phyloP scores from a whole-genome alignment of 805 yeast genomes.

The Candida orba region DNA sequence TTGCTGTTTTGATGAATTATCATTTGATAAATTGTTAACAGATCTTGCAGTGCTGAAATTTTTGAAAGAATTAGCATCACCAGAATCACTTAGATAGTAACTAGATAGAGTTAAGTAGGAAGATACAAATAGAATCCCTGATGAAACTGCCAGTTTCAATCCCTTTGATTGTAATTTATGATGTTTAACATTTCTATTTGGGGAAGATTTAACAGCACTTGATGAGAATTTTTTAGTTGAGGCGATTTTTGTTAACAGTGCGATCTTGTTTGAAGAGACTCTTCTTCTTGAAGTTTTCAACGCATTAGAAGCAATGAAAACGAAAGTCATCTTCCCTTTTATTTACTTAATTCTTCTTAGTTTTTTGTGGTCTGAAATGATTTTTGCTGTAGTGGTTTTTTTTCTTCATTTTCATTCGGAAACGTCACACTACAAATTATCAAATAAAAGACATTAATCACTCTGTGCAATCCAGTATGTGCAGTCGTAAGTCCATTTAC shows the following conservation, averaged over 20 bases:
- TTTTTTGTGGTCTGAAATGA: too few relatives aligned
- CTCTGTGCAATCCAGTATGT: constrained; percentile 61
- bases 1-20: constrained; percentile 32
- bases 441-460: neutral
- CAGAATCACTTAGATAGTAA: constrained; percentile 21
- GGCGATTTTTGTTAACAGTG: neutral
- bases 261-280: neutral
- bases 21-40: constrained; percentile 6
- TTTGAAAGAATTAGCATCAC: constrained; percentile 16
- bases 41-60: constrained; percentile 19
- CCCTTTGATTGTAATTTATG: constrained; percentile 8
- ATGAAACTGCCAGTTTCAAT: constrained; percentile 22
- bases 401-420: too few relatives aligned
- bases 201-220: neutral
- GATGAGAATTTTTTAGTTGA: neutral
- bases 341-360: too few relatives aligned
- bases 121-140: constrained; percentile 23
- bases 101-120: constrained; percentile 21
- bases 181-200: neutral
- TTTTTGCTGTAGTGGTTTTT: neutral
- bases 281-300: constrained; percentile 1
- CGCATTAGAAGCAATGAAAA: constrained; percentile 6
- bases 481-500: constrained; percentile 51
- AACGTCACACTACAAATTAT: too few relatives aligned
- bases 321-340: constrained; percentile 1